These are phyloP conservation scores for Ophiognomonia clavigignenti-juglandacearum DNA, from an alignment of 2,329 filamentous ascomycete species.

Conservation along the genomic window DNA sequence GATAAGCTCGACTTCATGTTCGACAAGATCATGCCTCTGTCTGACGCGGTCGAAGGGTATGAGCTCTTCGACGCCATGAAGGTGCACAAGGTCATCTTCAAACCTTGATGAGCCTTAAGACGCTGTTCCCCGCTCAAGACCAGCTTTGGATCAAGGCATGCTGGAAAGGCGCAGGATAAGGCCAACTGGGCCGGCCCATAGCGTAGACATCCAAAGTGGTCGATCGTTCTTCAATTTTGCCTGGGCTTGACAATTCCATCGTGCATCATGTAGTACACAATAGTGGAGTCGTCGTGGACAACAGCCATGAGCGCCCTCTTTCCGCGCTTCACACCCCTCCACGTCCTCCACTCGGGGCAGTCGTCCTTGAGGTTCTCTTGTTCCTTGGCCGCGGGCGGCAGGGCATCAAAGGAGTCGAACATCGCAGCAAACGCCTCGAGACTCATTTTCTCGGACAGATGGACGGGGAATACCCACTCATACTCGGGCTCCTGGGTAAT, in stretches of 20 bases:
- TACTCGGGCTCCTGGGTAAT: conserved; percentile 43
- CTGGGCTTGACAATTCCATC: conserved; percentile 83
- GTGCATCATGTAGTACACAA: conserved; percentile 81
- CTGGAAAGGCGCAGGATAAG: too few relatives aligned
- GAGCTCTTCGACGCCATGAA: conserved; percentile 68
- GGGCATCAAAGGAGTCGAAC: conserved; percentile 57
- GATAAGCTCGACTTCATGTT: conserved; percentile 69
- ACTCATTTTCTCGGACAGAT: conserved; percentile 69
- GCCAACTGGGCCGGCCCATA: too few relatives aligned
- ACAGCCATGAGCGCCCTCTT: conserved; percentile 73
- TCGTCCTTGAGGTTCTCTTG: conserved; percentile 19
- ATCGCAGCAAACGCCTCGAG: conserved; percentile 60
- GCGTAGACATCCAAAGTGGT: not conserved
- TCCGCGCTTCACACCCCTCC: conserved; percentile 40
- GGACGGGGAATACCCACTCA: conserved; percentile 75
- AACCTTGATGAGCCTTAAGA: too few relatives aligned
- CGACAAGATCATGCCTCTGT: conserved; percentile 67
- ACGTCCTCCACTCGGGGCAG: conserved; percentile 31
- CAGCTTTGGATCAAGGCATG: too few relatives aligned
- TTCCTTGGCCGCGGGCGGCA: conserved; percentile 32
- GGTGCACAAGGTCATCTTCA: conserved; percentile 70
- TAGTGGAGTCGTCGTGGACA: conserved; percentile 73
- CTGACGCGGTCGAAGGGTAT: conserved; percentile 62
- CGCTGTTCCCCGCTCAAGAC: too few relatives aligned
- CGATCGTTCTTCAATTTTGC: conserved; percentile 57